Evolutionary conservation across 73 alveolate species (phyloP).

Genomic region (Paramecium sonneborni): DNA sequence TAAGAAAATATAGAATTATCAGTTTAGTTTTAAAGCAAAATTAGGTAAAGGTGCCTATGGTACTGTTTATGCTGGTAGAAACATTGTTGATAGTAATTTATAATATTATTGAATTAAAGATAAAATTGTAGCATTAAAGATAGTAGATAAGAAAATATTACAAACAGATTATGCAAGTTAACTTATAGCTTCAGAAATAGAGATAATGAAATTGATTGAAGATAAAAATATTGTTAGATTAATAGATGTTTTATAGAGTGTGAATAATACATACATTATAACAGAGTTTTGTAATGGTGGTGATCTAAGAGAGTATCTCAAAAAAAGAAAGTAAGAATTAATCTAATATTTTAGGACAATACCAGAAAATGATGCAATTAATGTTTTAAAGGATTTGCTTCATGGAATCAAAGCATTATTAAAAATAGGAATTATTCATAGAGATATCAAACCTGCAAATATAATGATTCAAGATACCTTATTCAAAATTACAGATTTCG

Average conservation of each 20-base stretch:
- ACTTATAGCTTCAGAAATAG: conserved; percentile 54
- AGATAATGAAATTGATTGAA: conserved; percentile 38
- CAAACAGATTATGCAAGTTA: conserved; percentile 48
- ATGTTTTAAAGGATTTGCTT: conserved; percentile 22
- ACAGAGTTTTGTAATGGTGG: conserved; percentile 67
- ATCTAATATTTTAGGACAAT: background rate
- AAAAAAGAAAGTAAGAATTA: conserved; percentile 5
- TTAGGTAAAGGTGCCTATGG: conserved; percentile 71
- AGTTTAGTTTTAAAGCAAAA: conserved; percentile 51
- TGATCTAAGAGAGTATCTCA: conserved; percentile 41
- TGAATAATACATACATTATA: conserved; percentile 48
- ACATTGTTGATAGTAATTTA: background rate
- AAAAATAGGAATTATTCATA: conserved; percentile 57
- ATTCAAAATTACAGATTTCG: conserved; percentile 60
- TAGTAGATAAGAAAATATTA: conserved; percentile 26
- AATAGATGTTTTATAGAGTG: conserved; percentile 47
- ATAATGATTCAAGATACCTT: conserved; percentile 55
- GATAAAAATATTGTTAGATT: conserved; percentile 37
- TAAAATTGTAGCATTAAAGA: conserved; percentile 33
- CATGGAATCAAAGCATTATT: conserved; percentile 51
- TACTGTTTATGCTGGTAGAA: conserved; percentile 65
- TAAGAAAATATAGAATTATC: conserved; percentile 59
- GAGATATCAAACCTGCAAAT: conserved; percentile 67
- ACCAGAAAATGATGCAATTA: conserved; percentile 52
- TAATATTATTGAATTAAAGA: background rate